These are phyloP conservation scores for Salvia miltiorrhiza DNA, from an alignment of 257 asterid genomes.

Conservation along the genomic window DNA sequence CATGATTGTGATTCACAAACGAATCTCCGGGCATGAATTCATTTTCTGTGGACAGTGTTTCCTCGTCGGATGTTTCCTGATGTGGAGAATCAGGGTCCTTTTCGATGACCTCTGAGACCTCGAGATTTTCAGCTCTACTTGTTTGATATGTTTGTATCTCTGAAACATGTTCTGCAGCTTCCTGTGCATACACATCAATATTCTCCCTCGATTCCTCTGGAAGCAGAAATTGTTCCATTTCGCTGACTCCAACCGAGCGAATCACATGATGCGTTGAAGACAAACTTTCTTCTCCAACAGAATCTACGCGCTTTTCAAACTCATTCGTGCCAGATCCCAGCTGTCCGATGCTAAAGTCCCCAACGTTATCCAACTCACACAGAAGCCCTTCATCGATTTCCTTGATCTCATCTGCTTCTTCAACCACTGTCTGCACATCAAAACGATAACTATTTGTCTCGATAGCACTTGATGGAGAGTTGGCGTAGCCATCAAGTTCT, in stretches of 20 bases:
- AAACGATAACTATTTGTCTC: conserved; percentile 37
- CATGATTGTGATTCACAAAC: conserved; percentile 13
- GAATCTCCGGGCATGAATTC: conserved; percentile 13
- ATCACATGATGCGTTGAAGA: conserved; percentile 25
- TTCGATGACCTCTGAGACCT: conserved; percentile 29
- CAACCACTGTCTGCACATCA: conserved; percentile 40
- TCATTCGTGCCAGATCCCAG: conserved; percentile 33
- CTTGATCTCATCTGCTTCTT: conserved; percentile 56
- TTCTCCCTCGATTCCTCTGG: conserved; percentile 25
- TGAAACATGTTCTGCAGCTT: conserved; percentile 25
- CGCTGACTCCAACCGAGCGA: conserved; percentile 22
- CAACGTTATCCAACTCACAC: conserved; percentile 69
- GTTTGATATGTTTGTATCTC: conserved; percentile 27
- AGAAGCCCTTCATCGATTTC: conserved; percentile 71
- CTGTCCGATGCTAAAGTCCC: conserved; percentile 56
- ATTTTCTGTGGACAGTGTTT: conserved; percentile 4
- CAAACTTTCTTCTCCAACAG: conserved; percentile 27
- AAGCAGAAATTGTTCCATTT: conserved; percentile 14
- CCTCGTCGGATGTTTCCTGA: conserved; percentile 24
- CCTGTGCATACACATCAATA: conserved; percentile 29
- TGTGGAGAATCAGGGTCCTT: conserved; percentile 25
- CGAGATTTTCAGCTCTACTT: conserved; percentile 25
- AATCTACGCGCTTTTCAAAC: conserved; percentile 29
- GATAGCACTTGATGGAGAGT: conserved; percentile 41
- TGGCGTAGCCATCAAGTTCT: conserved; percentile 38